A percentile compares a stretch with the other conserved stretches of the same genome.
phyloP scores from a whole-genome alignment of 257 asterid genomes.

The Salvia splendens region DNA sequence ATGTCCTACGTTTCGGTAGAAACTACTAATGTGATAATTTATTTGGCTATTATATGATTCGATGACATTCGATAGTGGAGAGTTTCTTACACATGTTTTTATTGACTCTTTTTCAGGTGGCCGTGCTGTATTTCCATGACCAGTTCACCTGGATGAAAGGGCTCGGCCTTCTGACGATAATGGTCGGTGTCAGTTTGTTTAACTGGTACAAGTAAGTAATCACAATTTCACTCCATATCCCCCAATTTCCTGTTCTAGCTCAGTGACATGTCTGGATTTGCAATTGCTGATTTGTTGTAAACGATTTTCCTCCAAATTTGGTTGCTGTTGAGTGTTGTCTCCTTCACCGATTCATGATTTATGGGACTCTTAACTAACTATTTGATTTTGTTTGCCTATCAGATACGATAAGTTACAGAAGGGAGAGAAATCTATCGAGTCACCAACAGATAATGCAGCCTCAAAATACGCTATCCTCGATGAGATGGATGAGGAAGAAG shows the following conservation, averaged over 20 bases:
- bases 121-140: constrained; percentile 93
- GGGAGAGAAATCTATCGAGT: constrained; percentile 45
- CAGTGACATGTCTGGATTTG: constrained; percentile 1
- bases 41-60: not conserved
- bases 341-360: not conserved
- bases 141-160: constrained; percentile 90
- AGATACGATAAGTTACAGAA: constrained; percentile 75
- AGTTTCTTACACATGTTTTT: constrained; percentile 9
- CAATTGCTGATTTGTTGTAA: constrained; percentile 16
- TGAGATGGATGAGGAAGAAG: constrained; percentile 77
- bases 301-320: not conserved
- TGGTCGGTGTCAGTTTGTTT: constrained; percentile 90
- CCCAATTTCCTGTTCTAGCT: not conserved
- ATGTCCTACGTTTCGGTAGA: constrained; percentile 14
- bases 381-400: constrained; percentile 28
- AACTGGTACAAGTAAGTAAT: constrained; percentile 99
- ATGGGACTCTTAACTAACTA: not conserved
- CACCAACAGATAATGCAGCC: constrained; percentile 37
- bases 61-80: too few relatives aligned
- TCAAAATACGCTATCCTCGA: constrained; percentile 83
- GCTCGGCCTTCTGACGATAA: constrained; percentile 71
- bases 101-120: constrained; percentile 60
- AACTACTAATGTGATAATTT: constrained; percentile 19
- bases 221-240: constrained; percentile 24
- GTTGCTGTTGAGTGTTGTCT: not conserved